A percentile compares a stretch with the other conserved stretches of the same genome.
Conservation (phyloP, 768 basidiomycete species). For the Hysterangium stoloniferum region DNA sequence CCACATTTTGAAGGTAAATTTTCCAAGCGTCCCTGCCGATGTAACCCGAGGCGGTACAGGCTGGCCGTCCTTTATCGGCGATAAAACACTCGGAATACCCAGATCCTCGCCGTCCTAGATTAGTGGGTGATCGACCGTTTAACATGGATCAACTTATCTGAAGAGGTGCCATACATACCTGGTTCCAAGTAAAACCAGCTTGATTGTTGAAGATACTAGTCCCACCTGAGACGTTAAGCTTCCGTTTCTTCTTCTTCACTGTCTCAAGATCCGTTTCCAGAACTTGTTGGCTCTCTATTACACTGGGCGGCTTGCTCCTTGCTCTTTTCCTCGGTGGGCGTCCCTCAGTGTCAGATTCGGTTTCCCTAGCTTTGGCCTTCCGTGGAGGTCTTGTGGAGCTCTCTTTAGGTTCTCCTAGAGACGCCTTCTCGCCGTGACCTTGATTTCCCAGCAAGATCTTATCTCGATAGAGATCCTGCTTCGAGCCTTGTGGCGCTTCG, state of each 20-base stretch:
- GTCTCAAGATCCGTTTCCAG: slow-evolving; percentile 21
- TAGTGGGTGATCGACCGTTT: slow-evolving; percentile 7
- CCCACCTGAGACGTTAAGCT: slow-evolving; percentile 40
- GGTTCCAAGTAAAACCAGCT: slow-evolving; percentile 39
- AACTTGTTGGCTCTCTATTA: slow-evolving; percentile 6
- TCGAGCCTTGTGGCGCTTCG: not conserved
- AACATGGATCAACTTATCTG: slow-evolving; percentile 11
- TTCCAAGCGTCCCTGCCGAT: not conserved
- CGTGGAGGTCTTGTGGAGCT: no score
- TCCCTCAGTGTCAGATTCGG: slow-evolving; percentile 18
- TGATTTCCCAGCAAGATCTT: no score
- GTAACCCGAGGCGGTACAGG: slow-evolving; percentile 37
- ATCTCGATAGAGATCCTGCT: not conserved
- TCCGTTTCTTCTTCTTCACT: slow-evolving; percentile 63
- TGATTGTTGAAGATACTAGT: slow-evolving; percentile 32
- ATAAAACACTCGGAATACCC: slow-evolving; percentile 58
- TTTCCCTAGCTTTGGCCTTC: slow-evolving; percentile 21
- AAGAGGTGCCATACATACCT: slow-evolving; percentile 23
- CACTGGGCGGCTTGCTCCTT: slow-evolving; percentile 7
- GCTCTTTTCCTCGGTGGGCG: slow-evolving; percentile 18
- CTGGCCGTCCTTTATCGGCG: slow-evolving; percentile 55
- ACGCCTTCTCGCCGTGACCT: no score
- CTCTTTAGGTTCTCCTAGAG: no score
- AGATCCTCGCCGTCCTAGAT: slow-evolving; percentile 31
- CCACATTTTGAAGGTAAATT: not conserved